Evolutionary conservation across 768 basidiomycete species (phyloP), one percentile per base, ranked within the genome.

Genomic region (Mycena filopes): DNA sequence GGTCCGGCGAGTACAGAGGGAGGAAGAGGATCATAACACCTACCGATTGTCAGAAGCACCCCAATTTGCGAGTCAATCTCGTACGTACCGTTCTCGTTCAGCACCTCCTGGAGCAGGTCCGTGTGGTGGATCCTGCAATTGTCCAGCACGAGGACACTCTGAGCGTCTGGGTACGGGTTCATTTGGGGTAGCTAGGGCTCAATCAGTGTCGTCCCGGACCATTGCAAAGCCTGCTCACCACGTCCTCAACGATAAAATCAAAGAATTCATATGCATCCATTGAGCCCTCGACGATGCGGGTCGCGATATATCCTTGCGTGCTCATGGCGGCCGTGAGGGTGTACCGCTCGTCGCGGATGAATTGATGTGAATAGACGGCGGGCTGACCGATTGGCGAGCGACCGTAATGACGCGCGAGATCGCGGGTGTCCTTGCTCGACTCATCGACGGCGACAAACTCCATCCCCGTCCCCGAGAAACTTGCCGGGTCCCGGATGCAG

Each of bases 391-490:
- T 20, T 31, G 43, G 55, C 8, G 55, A 16, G 1, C 55, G 55
- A 4, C 55, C 55, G 20, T 45, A 45, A 20, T 29, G 45, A 41
- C 50, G n/a, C 21, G 63, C 21, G 23, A 68, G 21, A 20, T 40
- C 31, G 28, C 51, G 55, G 28, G 54, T 57, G 29, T 68, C 56
- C 41, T 68, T 68, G 57, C 66, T 68, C 20, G 66, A 50, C 48
- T 68, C 56, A n/a, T 68, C 50, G n/a, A 65, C 46, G 2, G 57
- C 25, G n/a, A n/a, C n/a, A n/a, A n/a, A n/a, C n/a, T n/a, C n/a
- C n/a, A n/a, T n/a, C n/a, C n/a, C n/a, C n/a, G n/a, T n/a, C n/a
- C n/a, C n/a, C n/a, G n/a, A n/a, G n/a, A n/a, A n/a, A n/a, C n/a
- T n/a, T n/a, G n/a, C n/a, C n/a, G n/a, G n/a, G n/a, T n/a, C n/a